Evolutionary conservation across 805 yeast genomes (phyloP), one percentile per base, ranked within the genome.

Genomic region (Blastobotrys attinorum): DNA sequence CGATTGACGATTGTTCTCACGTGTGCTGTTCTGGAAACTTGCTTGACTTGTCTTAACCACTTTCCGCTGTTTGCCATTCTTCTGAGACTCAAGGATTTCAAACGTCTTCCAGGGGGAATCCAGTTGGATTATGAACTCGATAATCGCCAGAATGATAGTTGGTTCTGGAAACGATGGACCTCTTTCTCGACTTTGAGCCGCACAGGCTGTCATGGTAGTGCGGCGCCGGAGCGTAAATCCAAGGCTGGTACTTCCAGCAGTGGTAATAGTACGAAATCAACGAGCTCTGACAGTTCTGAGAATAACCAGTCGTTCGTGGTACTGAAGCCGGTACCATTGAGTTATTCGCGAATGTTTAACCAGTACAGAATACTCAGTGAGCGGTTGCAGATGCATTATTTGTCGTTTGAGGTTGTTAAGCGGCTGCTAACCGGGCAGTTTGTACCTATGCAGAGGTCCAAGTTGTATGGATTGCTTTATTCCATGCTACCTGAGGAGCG

Each of bases 21-120:
- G 1, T 65, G 75, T 31, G 78, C 81, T 16, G 40, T 66, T 1
- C 60, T 82, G 18, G 92, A 86, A 51, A 66, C 80, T 34, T 39
- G 69, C 0, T 69, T 86, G 49, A 76, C 89, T 4, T 59, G 77
- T 25, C 60, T 88, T 44, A 90, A 89, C 57, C 89, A 89, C 58
- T 76, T 83, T 57, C 99, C 99, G 1, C 57, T 90, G 8, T 90
- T 92, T 63, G 89, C 87, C 1, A 57, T 90, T 2, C 66, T 94
- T 41, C 65, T 92, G 37, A 76, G 92, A 53, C 37, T 86, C 38
- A 92, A 90, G 60, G 90, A 89, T 58, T 79, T 87, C 6, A 77
- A 75, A 42, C 68, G 85, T 43, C 60, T 79, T 7, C 85, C 84
- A 0, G 80, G 81, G 6, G 83, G 83, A 0, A 59, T 79, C n/a